Evolutionary conservation across 768 basidiomycete genomes (phyloP).

Genomic region (Russula compacta): DNA sequence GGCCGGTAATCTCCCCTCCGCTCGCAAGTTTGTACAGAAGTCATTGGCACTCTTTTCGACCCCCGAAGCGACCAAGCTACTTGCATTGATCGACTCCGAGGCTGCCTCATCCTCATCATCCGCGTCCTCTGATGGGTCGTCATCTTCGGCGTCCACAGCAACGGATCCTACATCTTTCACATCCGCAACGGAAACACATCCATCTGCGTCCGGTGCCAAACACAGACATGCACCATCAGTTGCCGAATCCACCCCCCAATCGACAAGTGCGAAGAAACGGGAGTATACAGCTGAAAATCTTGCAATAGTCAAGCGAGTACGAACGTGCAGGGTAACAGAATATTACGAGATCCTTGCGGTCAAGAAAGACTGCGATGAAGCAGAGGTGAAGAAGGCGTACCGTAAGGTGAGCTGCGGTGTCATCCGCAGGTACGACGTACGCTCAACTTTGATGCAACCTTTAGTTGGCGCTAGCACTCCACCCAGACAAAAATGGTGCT

Average conservation of each 20-base stretch:
- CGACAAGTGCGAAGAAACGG: conserved; percentile 36
- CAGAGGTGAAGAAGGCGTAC: conserved; percentile 89
- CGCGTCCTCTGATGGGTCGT: conserved; percentile 26
- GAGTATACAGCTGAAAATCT: conserved; percentile 82
- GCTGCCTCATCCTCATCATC: conserved; percentile 29
- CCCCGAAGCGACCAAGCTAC: conserved; percentile 58
- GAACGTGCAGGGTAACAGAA: conserved; percentile 75
- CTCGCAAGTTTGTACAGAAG: conserved; percentile 85
- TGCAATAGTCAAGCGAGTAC: conserved; percentile 76
- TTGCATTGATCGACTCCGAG: conserved; percentile 56
- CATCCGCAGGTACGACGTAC: neutral
- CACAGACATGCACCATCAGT: conserved; percentile 41
- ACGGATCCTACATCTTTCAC: conserved; percentile 35
- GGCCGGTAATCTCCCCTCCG: conserved; percentile 61
- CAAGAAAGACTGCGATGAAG: conserved; percentile 74
- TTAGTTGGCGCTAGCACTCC: conserved; percentile 79
- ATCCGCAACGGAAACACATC: conserved; percentile 56
- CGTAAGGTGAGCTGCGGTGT: conserved; percentile 57
- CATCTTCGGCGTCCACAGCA: conserved; percentile 29
- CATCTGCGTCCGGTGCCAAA: conserved; percentile 63
- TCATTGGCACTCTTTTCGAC: conserved; percentile 77
- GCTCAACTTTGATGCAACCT: neutral
- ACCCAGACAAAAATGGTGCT: conserved; percentile 92
- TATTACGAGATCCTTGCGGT: conserved; percentile 89
- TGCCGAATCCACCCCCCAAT: conserved; percentile 36